Percentiles rank a stretch among this genome's conserved stretches.
phyloP scores from a whole-genome alignment of 805 yeast species.

The Wickerhamomyces canadensis region DNA sequence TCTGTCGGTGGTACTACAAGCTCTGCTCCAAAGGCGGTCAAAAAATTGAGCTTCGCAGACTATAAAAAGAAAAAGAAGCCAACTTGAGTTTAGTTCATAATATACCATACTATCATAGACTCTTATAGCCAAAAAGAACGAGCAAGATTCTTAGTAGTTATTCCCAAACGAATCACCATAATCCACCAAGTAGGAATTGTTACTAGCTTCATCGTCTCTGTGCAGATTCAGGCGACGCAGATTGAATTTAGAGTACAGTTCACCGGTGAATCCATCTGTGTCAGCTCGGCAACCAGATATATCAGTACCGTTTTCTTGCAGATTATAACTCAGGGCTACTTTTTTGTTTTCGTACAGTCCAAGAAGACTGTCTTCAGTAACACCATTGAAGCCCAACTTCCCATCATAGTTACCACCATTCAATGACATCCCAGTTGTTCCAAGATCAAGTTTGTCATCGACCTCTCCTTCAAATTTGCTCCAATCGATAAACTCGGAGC shows the following conservation, averaged over 20 bases:
- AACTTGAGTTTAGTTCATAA: constrained; percentile 1
- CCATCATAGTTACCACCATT: not conserved
- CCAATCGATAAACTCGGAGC: not conserved
- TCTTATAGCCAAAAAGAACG: no score
- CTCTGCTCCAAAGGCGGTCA: constrained; percentile 27
- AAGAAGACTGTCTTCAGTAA: not conserved
- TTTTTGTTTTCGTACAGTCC: not conserved
- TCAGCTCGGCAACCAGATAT: not conserved
- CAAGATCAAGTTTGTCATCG: not conserved
- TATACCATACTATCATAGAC: not conserved
- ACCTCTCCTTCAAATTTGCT: not conserved
- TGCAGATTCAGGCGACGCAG: not conserved
- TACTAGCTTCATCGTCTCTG: not conserved
- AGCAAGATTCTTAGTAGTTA: not conserved
- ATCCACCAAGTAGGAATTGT: constrained; percentile 3
- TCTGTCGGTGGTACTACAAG: not conserved
- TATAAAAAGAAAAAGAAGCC: constrained; percentile 51
- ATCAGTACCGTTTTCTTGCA: not conserved
- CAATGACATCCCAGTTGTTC: not conserved
- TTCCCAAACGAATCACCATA: constrained; percentile 7
- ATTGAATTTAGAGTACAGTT: not conserved
- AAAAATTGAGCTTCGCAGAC: constrained; percentile 71
- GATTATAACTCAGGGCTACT: no score
- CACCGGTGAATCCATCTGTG: not conserved
- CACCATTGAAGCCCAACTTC: no score